These are phyloP conservation scores for Pichia sp. DNA, from an alignment of 1,139 yeast species.

Conservation along the genomic window DNA sequence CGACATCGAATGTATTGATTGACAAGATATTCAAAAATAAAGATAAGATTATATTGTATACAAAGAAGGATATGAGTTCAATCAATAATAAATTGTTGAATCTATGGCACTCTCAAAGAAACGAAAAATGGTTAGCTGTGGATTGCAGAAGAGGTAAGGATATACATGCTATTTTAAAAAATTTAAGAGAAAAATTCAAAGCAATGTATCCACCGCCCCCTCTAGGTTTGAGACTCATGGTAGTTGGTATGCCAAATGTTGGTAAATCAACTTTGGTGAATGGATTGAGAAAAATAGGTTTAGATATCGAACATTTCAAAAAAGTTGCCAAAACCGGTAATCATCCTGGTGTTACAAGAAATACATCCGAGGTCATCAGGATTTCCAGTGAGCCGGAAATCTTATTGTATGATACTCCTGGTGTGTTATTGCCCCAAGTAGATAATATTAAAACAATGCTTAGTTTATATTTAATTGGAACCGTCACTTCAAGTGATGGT, in stretches of 20 bases:
- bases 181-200: conserved; percentile 37
- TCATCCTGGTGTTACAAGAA: conserved; percentile 84
- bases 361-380: conserved; percentile 68
- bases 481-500: conserved; percentile 50
- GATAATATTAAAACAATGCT: conserved; percentile 65
- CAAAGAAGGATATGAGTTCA: conserved; percentile 48
- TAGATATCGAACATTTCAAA: conserved; percentile 11
- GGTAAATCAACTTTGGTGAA: conserved; percentile 88
- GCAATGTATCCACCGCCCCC: conserved; percentile 65
- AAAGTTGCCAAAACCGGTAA: conserved; percentile 85
- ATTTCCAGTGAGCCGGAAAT: conserved; percentile 58
- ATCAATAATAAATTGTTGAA: conserved; percentile 27
- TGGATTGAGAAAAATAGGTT: conserved; percentile 54
- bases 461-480: conserved; percentile 64
- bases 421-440: conserved; percentile 77
- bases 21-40: conserved; percentile 57
- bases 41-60: conserved; percentile 54
- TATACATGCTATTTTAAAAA: conserved; percentile 41
- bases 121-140: conserved; percentile 44
- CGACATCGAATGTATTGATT: conserved; percentile 75
- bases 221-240: conserved; percentile 65
- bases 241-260: conserved; percentile 96
- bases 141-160: conserved; percentile 52
- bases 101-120: conserved; percentile 42
- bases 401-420: conserved; percentile 84